Percentiles rank a stretch among this genome's conserved stretches.
Conservation (phyloP, 202 grass and related monocot species). For the Schoenoplectus triqueter region DNA sequence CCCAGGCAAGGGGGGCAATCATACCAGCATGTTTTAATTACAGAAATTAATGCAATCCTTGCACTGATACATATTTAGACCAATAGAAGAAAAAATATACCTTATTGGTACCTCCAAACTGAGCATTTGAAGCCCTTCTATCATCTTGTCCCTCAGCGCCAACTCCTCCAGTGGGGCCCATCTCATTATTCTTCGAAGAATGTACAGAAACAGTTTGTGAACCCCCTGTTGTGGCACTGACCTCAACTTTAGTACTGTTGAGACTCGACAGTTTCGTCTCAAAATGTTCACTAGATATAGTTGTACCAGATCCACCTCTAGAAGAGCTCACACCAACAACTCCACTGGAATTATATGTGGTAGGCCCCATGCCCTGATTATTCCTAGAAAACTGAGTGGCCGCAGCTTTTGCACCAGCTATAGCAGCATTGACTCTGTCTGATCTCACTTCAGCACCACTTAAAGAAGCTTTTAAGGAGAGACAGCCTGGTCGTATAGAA, state of each 20-base stretch:
- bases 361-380: background rate
- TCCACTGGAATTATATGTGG: background rate
- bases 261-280: background rate
- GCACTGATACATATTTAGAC: background rate
- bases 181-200: background rate
- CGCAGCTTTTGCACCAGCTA: conserved; percentile 72
- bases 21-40: background rate
- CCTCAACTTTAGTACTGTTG: background rate
- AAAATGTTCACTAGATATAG: background rate
- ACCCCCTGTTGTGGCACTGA: background rate
- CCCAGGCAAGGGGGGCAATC: background rate
- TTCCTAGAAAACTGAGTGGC: conserved; percentile 74
- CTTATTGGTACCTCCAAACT: conserved; percentile 39
- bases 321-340: background rate
- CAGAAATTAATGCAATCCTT: background rate
- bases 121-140: background rate
- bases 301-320: background rate
- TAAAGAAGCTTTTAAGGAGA: conserved; percentile 40
- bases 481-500: conserved; percentile 67
- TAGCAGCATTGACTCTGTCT: conserved; percentile 59
- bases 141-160: background rate
- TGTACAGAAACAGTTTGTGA: background rate
- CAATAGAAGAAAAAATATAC: conserved; percentile 25
- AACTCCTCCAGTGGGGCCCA: background rate
- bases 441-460: conserved; percentile 45